Evolutionary conservation across 2,329 filamentous ascomycete species (phyloP).

Genomic region (Sporothrix variecibatus): DNA sequence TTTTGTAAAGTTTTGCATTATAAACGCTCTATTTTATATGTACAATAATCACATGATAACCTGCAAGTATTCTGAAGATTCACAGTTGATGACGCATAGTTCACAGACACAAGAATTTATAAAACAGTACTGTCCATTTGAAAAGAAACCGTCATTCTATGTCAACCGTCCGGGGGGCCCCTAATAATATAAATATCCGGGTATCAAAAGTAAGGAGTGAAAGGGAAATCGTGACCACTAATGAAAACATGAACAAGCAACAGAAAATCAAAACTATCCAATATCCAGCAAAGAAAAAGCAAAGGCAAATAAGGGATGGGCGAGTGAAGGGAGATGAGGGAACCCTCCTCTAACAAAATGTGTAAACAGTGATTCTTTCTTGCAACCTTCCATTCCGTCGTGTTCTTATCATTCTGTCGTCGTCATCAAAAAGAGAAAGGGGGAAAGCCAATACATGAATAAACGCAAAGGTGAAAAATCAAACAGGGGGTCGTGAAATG

Average conservation of each 20-base stretch:
- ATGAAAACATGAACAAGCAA: not conserved
- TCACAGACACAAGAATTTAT: not conserved
- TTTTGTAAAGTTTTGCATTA: too few species aligned
- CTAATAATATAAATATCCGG: constrained; percentile 12
- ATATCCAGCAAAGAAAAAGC: not conserved
- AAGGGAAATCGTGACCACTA: constrained; percentile 8
- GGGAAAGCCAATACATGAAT: not conserved
- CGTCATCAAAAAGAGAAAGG: not conserved
- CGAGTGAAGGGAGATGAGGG: not conserved
- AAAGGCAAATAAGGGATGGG: not conserved
- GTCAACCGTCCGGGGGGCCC: not conserved
- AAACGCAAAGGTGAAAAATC: not conserved
- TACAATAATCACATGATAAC: too few species aligned
- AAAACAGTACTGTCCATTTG: not conserved
- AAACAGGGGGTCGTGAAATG: constrained; percentile 2
- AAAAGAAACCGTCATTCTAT: not conserved
- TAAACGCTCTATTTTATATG: too few species aligned
- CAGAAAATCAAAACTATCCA: not conserved
- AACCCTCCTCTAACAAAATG: not conserved
- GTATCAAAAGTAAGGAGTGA: constrained; percentile 17
- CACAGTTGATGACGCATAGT: too few species aligned
- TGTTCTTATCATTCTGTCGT: constrained; percentile 13
- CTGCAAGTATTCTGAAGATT: too few species aligned
- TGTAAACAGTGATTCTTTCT: not conserved
- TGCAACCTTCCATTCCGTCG: not conserved